Base-by-base conservation (phyloP, 2,329 filamentous ascomycete species). In the Colletotrichum sp. region DNA sequence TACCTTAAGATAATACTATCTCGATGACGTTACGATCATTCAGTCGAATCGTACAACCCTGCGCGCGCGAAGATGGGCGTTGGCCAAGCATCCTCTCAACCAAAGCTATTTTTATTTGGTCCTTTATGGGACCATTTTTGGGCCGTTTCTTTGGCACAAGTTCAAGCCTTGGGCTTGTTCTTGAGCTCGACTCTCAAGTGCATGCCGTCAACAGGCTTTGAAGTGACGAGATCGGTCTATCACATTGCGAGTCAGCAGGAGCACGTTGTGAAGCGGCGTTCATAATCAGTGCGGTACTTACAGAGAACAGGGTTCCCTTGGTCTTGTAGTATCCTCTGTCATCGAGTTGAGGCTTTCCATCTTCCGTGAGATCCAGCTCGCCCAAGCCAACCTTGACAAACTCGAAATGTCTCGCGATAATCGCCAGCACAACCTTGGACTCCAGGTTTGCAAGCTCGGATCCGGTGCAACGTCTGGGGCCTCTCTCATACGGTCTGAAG, bases 291-390 rank as follows among this genome's bases (percentile, higher is more conserved):
- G 8, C 2, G 10, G 10, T 3, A 65, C 71, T 70, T 34, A 73
- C 71, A 10, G 71, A 73, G n/a, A 73, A 73, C 32, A 73, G 68
- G 6, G 34, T 70, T 16, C 55, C 61, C 34, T 73, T 73, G n/a
- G 71, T 73, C 66, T 73, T 73, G 71, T 73, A 73, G 43, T 70
- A 70, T 15, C 71, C 71, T 48, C 61, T 70, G 15, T 73, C 71
- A 24, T 73, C 60, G 8, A 70, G 66, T 34, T 65, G 56, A 5
- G 71, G 60, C 66, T 43, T 38, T 24, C 66, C 66, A 18, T 73
- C 68, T 52, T 65, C 66, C 3, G 67, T 66, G 9, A 70, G 58
- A 26, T 73, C 71, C 48, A 73, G 71, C 71, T 73, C 71, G n/a
- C 71, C 71, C 43, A 70, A 21, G 32, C 71, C 71, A 26, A 73